Base-by-base conservation (phyloP, 306 rosid species). In the Prunus fruticosa region DNA sequence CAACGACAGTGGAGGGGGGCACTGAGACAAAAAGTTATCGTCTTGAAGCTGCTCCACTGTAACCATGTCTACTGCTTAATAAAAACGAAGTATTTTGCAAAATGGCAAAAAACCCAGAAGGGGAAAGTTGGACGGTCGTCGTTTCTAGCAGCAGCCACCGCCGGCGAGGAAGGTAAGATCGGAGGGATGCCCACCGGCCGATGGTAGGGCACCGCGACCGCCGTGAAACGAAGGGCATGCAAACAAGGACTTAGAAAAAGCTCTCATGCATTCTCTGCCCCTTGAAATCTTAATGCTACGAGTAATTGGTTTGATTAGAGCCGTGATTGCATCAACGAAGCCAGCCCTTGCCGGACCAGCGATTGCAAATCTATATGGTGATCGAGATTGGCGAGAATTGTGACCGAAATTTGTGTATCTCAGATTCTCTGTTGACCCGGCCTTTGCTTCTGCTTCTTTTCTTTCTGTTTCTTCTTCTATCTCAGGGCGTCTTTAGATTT, bases 141-240 rank as follows among this genome's bases (percentile, higher is more conserved):
- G 50, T 64, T 67, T 67, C 47, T 34, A 67, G 46, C 47, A 78
- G 75, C 64, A 50, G 25, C 87, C 87, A 3, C 87, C 87, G n/a
- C 87, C 87, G 2, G 87, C 87, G 11, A 83, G 84, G 69, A 66
- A 83, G 63, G 87, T 83, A 56, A 83, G 87, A 80, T 83, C 87
- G 8, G 87, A 77, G 15, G 87, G 87, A 63, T 80, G 87, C 76
- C 87, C 87, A 27, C 87, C 84, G 58, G 87, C 87, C 1, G 87
- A 83, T 28, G 84, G 87, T 56, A 80, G 84, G 79, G 87, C 87
- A 45, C 87, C 87, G 1, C 84, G 87, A 46, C 87, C 87, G 1
- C 87, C 87, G 82, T 83, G 87, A 74, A 79, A 83, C 28, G 87
- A 56, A 80, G 84, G 82, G 72, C 84, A 76, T 18, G 87, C 75